Percentiles rank a stretch among this genome's conserved stretches.
Conservation (phyloP, 345 rosid genomes). For the Rhodamnia argentea region DNA sequence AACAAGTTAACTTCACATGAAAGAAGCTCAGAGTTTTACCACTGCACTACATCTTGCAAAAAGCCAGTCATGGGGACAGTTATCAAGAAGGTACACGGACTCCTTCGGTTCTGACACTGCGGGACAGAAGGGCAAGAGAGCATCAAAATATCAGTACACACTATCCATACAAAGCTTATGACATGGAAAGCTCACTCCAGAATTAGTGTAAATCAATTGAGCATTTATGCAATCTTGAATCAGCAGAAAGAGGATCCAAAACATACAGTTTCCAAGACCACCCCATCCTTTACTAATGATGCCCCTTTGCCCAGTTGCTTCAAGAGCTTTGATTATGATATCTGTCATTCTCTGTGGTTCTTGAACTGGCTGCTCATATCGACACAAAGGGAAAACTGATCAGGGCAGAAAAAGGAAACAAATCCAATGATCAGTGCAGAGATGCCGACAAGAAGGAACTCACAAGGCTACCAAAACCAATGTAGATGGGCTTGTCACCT, state of each 20-base stretch:
- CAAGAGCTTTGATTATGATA: conserved; percentile 40
- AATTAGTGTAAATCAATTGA: neutral
- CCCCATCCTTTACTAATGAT: conserved; percentile 71
- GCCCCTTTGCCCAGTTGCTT: conserved; percentile 50
- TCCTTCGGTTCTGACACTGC: conserved; percentile 45
- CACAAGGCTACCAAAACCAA: conserved; percentile 73
- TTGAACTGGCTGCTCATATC: conserved; percentile 37
- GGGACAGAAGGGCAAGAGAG: neutral
- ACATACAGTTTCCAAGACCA: conserved; percentile 56
- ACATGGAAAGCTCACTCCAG: neutral
- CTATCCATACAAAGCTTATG: neutral
- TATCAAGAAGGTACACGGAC: conserved; percentile 41
- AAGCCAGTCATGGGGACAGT: conserved; percentile 75
- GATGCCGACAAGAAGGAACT: conserved; percentile 17
- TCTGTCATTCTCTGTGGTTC: conserved; percentile 56
- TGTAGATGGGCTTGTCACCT: conserved; percentile 49
- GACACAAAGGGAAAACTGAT: neutral
- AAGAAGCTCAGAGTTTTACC: conserved; percentile 20
- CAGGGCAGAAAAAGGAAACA: neutral
- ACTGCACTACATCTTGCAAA: conserved; percentile 52
- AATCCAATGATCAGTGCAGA: neutral
- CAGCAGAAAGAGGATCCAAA: neutral
- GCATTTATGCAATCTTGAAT: neutral
- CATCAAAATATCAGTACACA: neutral
- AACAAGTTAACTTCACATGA: neutral